These are phyloP conservation scores for Fusarium sp. DNA, from an alignment of 2,329 filamentous ascomycete genomes.

Conservation along the genomic window DNA sequence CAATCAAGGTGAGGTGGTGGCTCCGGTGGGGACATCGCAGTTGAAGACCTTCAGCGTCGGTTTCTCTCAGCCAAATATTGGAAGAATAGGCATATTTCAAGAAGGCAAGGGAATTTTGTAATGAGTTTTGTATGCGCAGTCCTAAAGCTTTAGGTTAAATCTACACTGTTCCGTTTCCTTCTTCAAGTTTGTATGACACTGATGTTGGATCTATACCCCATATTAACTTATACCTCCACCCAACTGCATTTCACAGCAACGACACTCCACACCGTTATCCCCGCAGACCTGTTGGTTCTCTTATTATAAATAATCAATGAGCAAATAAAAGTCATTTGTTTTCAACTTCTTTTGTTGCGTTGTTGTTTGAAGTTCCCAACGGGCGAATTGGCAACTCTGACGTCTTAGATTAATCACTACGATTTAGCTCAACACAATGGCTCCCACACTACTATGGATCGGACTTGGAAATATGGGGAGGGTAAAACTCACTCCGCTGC, in stretches of 20 bases:
- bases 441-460: constrained; percentile 77
- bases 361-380: not conserved
- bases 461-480: constrained; percentile 91
- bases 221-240: constrained; percentile 10
- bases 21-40: constrained; percentile 1
- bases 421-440: constrained; percentile 55
- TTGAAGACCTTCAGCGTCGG: not conserved
- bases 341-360: not conserved
- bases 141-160: not conserved
- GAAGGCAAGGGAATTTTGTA: not conserved
- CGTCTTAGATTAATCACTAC: not conserved
- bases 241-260: not conserved
- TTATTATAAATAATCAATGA: not conserved
- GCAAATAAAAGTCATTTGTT: not conserved
- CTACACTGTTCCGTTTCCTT: not conserved
- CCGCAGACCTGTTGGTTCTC: not conserved
- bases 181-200: not conserved
- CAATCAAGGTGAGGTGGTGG: not conserved
- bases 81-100: constrained; percentile 2
- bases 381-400: not conserved
- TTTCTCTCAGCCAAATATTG: not conserved
- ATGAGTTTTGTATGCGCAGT: not conserved
- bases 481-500: constrained; percentile 59
- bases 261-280: constrained; percentile 13
- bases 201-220: not conserved